A percentile compares a stretch with the other conserved stretches of the same genome.
These are phyloP conservation scores for Saturnispora halmiae DNA, from an alignment of 805 yeast genomes.

Conservation along the genomic window DNA sequence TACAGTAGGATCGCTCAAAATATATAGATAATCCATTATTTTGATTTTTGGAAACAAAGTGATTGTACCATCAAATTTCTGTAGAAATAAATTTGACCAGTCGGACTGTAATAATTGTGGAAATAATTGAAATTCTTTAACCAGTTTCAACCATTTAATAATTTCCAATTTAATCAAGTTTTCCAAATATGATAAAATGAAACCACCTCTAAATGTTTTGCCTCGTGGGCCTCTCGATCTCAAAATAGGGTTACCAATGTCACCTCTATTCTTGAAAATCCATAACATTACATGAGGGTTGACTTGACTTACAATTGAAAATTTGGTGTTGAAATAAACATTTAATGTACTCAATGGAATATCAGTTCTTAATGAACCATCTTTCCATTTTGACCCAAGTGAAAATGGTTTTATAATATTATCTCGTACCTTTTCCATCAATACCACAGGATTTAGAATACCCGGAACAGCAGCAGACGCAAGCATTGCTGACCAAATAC, in stretches of 20 bases:
- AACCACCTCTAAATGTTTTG: conserved; percentile 64
- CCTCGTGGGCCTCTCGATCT: conserved; percentile 34
- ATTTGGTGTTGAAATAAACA: conserved; percentile 67
- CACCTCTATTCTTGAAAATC: conserved; percentile 70
- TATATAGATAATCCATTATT: conserved; percentile 50
- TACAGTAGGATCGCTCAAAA: conserved; percentile 60
- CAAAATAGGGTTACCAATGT: conserved; percentile 71
- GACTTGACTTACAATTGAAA: conserved; percentile 70
- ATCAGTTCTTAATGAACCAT: conserved; percentile 72
- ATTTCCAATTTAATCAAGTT: conserved; percentile 64
- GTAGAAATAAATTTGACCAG: conserved; percentile 73
- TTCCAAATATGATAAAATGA: conserved; percentile 62
- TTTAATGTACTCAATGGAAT: conserved; percentile 67
- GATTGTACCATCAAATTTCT: conserved; percentile 63
- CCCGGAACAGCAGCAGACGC: conserved; percentile 85
- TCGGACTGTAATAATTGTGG: conserved; percentile 67
- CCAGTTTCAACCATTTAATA: conserved; percentile 64
- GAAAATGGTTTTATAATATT: conserved; percentile 52
- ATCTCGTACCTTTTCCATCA: conserved; percentile 47
- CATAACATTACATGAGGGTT: conserved; percentile 74
- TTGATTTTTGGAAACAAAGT: conserved; percentile 67
- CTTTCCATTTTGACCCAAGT: conserved; percentile 69
- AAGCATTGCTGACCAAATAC: conserved; percentile 68
- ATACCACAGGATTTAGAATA: conserved; percentile 65
- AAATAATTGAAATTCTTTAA: conserved; percentile 53